These are phyloP conservation scores for Graphilbum ipis-grandicollis DNA, from an alignment of 2,329 filamentous ascomycete species.

Conservation along the genomic window DNA sequence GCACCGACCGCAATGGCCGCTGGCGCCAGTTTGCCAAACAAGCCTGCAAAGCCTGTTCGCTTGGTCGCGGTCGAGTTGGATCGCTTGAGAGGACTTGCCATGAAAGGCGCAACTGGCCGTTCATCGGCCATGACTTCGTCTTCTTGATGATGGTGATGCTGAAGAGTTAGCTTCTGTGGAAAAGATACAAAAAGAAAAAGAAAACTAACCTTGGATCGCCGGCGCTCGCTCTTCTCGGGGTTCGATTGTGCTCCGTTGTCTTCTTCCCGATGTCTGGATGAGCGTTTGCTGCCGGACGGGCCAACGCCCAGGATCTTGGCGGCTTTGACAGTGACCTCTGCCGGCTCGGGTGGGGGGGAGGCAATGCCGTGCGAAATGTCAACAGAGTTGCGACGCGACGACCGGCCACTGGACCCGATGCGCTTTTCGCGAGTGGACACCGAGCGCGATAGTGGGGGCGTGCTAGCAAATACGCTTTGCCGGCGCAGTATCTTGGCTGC, in stretches of 20 bases:
- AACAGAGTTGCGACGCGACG: constrained; percentile 49
- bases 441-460: constrained; percentile 48
- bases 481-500: constrained; percentile 35
- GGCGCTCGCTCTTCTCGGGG: constrained; percentile 28
- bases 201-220: constrained; percentile 26
- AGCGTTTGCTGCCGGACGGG: constrained; percentile 20
- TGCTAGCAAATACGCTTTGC: constrained; percentile 49
- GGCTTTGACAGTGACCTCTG: constrained; percentile 54
- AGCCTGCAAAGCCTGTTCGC: constrained; percentile 35
- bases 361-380: constrained; percentile 47
- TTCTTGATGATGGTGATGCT: constrained; percentile 48
- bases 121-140: constrained; percentile 41
- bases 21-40: constrained; percentile 41
- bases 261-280: constrained; percentile 12
- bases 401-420: constrained; percentile 31
- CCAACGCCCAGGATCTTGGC: constrained; percentile 54
- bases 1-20: constrained; percentile 14
- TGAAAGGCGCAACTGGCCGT: constrained; percentile 26
- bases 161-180: constrained; percentile 17
- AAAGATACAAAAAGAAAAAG: not conserved
- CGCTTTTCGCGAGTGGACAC: constrained; percentile 52
- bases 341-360: constrained; percentile 57
- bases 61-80: constrained; percentile 47
- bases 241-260: constrained; percentile 33
- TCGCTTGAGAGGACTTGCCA: constrained; percentile 37